Conservation (phyloP, 768 basidiomycete genomes). For the Boletellus ananas region DNA sequence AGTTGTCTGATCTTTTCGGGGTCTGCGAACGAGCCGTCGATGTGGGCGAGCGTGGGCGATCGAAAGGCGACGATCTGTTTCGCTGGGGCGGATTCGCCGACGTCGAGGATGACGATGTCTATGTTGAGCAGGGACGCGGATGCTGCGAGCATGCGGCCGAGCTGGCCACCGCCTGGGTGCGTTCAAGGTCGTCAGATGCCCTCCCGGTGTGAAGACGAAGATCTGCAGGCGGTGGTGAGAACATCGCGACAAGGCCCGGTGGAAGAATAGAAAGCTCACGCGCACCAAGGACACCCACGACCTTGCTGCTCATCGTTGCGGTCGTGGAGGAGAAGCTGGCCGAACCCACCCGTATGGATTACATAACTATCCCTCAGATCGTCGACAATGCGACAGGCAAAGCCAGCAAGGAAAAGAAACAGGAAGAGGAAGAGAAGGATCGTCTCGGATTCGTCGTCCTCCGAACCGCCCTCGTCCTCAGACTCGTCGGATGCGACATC, state of each 20-base stretch:
- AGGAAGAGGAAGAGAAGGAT: constrained; percentile 55
- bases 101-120: constrained; percentile 80
- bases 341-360: background rate
- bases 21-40: constrained; percentile 89
- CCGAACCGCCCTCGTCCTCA: constrained; percentile 31
- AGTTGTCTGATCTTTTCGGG: constrained; percentile 74
- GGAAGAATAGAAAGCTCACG: constrained; percentile 14
- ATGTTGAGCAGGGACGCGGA: constrained; percentile 87
- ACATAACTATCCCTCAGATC: background rate
- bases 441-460: constrained; percentile 41
- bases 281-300: constrained; percentile 30
- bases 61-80: constrained; percentile 77
- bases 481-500: constrained; percentile 1
- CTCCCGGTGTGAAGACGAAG: background rate
- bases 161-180: constrained; percentile 83
- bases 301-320: constrained; percentile 23
- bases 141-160: constrained; percentile 94
- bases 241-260: background rate
- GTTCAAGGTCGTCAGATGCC: constrained; percentile 2
- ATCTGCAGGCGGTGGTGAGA: constrained; percentile 15
- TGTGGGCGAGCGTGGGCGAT: constrained; percentile 49
- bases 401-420: constrained; percentile 41
- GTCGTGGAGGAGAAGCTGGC: background rate
- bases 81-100: constrained; percentile 75
- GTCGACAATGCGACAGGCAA: constrained; percentile 13